Percentiles rank a stretch among this genome's conserved stretches.
phyloP scores from a whole-genome alignment of 2,329 filamentous ascomycete species.

The Rugonectria rugulosa region DNA sequence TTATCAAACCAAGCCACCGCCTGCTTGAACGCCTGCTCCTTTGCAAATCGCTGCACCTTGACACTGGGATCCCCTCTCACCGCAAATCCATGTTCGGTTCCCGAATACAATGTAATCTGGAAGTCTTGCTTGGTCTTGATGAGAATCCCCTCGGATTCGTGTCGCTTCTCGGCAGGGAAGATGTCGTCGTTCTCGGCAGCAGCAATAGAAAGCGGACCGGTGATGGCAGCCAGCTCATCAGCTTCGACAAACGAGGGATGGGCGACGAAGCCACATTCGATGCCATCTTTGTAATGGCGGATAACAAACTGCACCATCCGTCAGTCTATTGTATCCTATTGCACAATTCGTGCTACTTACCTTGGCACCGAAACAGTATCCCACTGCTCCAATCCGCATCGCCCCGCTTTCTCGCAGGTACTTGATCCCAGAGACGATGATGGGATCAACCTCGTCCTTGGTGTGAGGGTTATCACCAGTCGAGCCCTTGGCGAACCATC shows the following conservation, averaged over 20 bases:
- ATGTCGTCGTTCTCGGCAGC: conserved; percentile 70
- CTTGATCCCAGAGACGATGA: conserved; percentile 50
- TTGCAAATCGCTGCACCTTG: conserved; percentile 69
- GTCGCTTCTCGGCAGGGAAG: conserved; percentile 69
- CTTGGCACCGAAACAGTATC: conserved; percentile 81
- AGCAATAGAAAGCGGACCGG: conserved; percentile 73
- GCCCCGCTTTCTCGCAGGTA: conserved; percentile 62
- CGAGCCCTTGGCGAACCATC: conserved; percentile 48
- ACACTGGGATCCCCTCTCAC: conserved; percentile 70
- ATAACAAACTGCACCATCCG: conserved; percentile 63
- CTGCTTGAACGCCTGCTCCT: conserved; percentile 83
- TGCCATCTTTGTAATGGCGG: conserved; percentile 67
- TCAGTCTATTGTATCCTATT: neutral
- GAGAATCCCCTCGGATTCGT: conserved; percentile 71
- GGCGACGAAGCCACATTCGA: conserved; percentile 76
- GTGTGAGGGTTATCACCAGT: conserved; percentile 53
- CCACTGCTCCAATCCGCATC: conserved; percentile 69
- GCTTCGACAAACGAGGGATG: conserved; percentile 79
- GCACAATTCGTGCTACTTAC: conserved; percentile 45
- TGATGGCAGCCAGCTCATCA: conserved; percentile 70
- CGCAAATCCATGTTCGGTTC: conserved; percentile 77
- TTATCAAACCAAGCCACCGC: conserved; percentile 74
- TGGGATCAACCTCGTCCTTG: conserved; percentile 38
- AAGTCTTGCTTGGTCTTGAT: conserved; percentile 64
- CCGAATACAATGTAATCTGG: conserved; percentile 79